A percentile compares a stretch with the other conserved stretches of the same genome.
These are phyloP conservation scores for Myriangium duriaei DNA, from an alignment of 2,329 filamentous ascomycete species.

Conservation along the genomic window DNA sequence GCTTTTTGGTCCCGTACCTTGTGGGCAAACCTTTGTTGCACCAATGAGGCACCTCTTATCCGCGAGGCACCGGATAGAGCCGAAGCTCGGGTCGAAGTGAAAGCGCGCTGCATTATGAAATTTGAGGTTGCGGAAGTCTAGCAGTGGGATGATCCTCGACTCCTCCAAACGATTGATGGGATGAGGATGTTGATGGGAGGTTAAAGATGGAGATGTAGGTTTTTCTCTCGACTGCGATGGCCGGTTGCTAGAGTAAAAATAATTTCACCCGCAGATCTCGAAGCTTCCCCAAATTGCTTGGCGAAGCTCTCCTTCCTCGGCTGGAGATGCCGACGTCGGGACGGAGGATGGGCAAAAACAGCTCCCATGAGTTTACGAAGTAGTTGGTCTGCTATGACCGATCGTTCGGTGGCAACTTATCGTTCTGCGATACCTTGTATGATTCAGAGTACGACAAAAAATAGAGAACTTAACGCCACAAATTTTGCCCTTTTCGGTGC, in stretches of 20 bases:
- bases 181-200: not conserved
- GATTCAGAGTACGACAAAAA: too few relatives aligned
- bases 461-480: too few relatives aligned
- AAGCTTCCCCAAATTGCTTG: conserved; percentile 3
- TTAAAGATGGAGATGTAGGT: not conserved
- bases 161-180: conserved; percentile 1
- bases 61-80: conserved; percentile 54
- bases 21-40: conserved; percentile 93
- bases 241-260: conserved; percentile 1
- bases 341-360: too few relatives aligned
- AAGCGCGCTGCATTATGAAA: conserved; percentile 75
- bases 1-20: conserved; percentile 51
- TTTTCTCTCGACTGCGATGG: too few relatives aligned
- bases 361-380: too few relatives aligned
- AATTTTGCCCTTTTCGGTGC: too few relatives aligned
- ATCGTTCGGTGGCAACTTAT: too few relatives aligned
- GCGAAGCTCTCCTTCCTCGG: not conserved
- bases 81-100: conserved; percentile 71
- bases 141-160: conserved; percentile 8
- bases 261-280: not conserved
- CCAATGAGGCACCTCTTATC: conserved; percentile 43
- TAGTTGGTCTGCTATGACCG: too few relatives aligned
- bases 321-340: not conserved
- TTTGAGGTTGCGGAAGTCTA: too few relatives aligned
- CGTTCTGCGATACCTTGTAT: too few relatives aligned